Conservation (phyloP, 2,329 filamentous ascomycete genomes). For the Xylaria multiplex region DNA sequence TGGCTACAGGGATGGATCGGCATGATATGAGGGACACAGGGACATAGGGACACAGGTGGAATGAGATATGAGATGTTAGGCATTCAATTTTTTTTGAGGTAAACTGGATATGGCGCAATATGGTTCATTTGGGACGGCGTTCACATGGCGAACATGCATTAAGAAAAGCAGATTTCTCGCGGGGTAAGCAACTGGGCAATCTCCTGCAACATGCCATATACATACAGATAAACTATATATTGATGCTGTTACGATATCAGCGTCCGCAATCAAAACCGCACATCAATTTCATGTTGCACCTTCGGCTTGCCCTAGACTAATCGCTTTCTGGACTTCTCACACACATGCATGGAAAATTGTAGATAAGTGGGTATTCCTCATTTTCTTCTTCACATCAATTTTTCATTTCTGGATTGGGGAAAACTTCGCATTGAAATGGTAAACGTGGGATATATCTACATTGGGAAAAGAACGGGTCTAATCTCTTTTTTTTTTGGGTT, state of each 20-base stretch:
- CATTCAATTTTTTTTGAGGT: neutral
- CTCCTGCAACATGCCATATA: conserved; percentile 14
- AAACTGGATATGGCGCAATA: conserved; percentile 27
- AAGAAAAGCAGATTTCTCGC: conserved; percentile 25
- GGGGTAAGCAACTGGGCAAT: neutral
- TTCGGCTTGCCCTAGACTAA: neutral
- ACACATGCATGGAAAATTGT: too few species aligned
- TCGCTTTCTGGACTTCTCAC: neutral
- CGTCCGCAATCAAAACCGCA: neutral
- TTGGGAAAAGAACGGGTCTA: neutral
- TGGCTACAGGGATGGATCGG: conserved; percentile 21
- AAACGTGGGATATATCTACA: neutral
- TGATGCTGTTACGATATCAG: conserved; percentile 25
- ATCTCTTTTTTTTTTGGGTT: neutral
- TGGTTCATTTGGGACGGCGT: conserved; percentile 23
- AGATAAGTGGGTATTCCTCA: neutral
- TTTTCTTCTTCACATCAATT: neutral
- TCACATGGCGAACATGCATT: conserved; percentile 26
- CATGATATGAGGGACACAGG: conserved; percentile 5
- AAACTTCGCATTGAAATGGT: neutral
- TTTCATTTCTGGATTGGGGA: too few species aligned
- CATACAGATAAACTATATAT: conserved; percentile 25
- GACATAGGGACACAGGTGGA: too few species aligned
- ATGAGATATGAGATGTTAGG: conserved; percentile 1
- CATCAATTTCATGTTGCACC: neutral